Conservation (phyloP, 208 protist genomes). For the Trypanosoma caninum region DNA sequence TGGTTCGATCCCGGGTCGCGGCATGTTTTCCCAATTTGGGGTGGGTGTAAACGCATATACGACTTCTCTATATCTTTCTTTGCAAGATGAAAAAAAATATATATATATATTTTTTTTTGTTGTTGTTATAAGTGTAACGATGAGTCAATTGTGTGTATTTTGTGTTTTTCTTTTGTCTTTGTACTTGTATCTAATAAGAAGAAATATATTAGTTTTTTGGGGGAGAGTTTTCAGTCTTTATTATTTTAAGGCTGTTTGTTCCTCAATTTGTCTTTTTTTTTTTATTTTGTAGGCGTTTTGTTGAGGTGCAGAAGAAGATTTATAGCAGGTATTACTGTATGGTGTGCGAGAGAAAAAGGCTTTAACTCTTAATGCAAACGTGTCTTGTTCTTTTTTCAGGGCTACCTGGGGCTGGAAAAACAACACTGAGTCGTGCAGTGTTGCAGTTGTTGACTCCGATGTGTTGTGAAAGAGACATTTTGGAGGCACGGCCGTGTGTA, state of each 20-base stretch:
- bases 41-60: background rate
- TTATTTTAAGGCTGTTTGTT: too few relatives aligned
- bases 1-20: background rate
- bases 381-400: conserved; percentile 59
- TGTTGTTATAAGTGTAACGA: background rate
- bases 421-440: conserved; percentile 24
- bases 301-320: background rate
- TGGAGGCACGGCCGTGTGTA: background rate
- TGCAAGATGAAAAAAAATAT: too few relatives aligned
- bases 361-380: conserved; percentile 7
- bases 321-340: background rate
- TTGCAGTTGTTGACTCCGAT: background rate
- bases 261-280: background rate
- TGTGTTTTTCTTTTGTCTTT: background rate
- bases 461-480: background rate
- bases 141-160: background rate
- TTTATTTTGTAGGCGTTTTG: background rate
- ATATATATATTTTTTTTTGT: conserved; percentile 9
- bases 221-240: too few relatives aligned
- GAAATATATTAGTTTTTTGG: too few relatives aligned
- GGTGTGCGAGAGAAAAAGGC: background rate
- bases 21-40: too few relatives aligned
- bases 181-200: too few relatives aligned
- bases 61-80: conserved; percentile 16
- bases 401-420: conserved; percentile 65